A percentile compares a stretch with the other conserved stretches of the same genome.
These are phyloP conservation scores for Beverwykella pulmonaria DNA, from an alignment of 495 filamentous ascomycete genomes.

Conservation along the genomic window DNA sequence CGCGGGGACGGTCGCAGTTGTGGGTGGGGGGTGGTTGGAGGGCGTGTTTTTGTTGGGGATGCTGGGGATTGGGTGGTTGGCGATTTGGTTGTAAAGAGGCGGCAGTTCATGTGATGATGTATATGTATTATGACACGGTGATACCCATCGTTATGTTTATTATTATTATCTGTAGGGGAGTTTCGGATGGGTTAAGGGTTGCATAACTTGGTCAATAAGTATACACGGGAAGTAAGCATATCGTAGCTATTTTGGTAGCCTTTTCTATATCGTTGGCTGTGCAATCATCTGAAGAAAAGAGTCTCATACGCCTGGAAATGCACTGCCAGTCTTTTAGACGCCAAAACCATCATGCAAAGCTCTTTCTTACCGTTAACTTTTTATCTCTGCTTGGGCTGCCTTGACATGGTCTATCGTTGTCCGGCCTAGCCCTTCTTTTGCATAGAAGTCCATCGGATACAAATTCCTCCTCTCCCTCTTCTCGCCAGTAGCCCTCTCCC, in stretches of 20 bases:
- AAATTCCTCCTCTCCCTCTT: conserved; percentile 45
- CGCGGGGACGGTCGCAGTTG: background rate
- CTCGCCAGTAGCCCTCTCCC: conserved; percentile 33
- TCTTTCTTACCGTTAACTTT: background rate
- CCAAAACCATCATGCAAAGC: background rate
- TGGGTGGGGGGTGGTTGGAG: conserved; percentile 13
- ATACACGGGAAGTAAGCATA: background rate
- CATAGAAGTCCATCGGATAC: conserved; percentile 99
- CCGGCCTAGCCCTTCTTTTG: conserved; percentile 84
- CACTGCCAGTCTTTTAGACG: background rate
- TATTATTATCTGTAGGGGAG: background rate
- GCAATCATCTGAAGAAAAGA: background rate
- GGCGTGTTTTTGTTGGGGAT: conserved; percentile 7
- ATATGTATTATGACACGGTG: conserved; percentile 25
- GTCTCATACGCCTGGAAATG: background rate
- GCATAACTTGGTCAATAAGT: background rate
- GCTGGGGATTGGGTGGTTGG: conserved; percentile 21
- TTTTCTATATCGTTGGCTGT: background rate
- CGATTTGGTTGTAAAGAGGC: conserved; percentile 13
- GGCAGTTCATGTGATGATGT: conserved; percentile 9
- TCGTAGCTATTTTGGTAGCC: background rate
- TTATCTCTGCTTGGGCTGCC: conserved; percentile 18
- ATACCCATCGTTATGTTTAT: conserved; percentile 29
- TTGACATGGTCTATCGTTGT: conserved; percentile 53
- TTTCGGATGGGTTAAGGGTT: background rate